Evolutionary conservation across 495 filamentous ascomycete species (phyloP), one percentile per base, ranked within the genome.

Genomic region (Aspergillus egyptiacus): DNA sequence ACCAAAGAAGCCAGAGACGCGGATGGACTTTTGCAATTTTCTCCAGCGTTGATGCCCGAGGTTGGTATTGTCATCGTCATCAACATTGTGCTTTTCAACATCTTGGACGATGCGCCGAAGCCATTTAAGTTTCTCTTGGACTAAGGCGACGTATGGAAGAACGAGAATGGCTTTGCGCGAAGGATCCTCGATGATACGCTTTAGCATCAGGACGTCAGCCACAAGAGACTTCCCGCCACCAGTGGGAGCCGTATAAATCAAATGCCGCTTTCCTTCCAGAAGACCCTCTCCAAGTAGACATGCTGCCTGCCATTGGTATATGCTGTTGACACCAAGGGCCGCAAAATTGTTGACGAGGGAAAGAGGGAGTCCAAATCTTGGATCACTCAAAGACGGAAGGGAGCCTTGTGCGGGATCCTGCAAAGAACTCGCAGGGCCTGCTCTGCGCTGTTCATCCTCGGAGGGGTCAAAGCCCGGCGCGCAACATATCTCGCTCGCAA

Each of bases 231-330:
- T 91, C 20, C 87, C 87, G 28, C 85, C 87, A 5, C 87, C 87
- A 1, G 87, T 91, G 7, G 87, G 87, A n/a, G 87, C 87, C 7
- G 83, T 86, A 60, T 93, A 91, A 27, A 91, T 83, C 14, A 93
- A 64, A 53, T 89, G 88, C 35, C 72, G 77, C 38, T 81, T 69
- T 15, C 86, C 86, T 9, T 67, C 54, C 2, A 93, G 64, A 13
- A 89, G 67, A 6, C 86, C 87, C 1, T 76, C 78, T 1, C 81
- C 78, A 28, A 86, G 64, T 14, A 91, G 68, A 59, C 87, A 93
- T 23, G 82, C 80, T n/a, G 84, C 82, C 64, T 91, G 87, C 87
- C 87, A 91, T 2, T 83, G 80, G 57, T 91, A 91, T 50, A 91
- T 90, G 46, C 65, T 73, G 19, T 67, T 73, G 33, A 91, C 82